Evolutionary conservation across 2,329 filamentous ascomycete species (phyloP), one percentile per base, ranked within the genome.

Genomic region (Colletotrichum graminicola): DNA sequence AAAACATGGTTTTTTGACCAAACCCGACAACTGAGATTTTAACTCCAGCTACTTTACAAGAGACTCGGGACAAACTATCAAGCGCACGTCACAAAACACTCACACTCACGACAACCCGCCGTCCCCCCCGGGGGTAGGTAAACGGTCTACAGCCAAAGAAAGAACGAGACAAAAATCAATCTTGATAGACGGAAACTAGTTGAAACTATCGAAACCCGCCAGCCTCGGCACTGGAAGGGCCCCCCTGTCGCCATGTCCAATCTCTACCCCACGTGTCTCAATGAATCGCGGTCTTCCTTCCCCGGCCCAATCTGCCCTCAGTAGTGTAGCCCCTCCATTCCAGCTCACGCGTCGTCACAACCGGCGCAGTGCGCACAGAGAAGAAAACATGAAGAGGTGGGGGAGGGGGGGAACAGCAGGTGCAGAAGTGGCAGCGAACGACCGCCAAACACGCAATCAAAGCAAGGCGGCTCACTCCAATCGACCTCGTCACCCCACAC

Each of bases 151-250:
- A 45, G 34, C 2, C n/a, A n/a, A 61, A 21, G 32, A 21, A 43
- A 26, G n/a, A 32, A 26, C 16, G 32, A 62, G 18, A 11, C 29
- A 61, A 29, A 8, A 51, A 6, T 23, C 43, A 51, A 23, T 11
- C 12, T 32, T 7, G 21, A 18, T 14, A 18, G 39, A 45, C 12
- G 63, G 29, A 5, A 29, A 39, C 52, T 56, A 34, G 45, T 52
- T 23, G 39, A 60, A 41, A 66, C 60, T 45, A 70, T 51, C 26
- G 69, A 73, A 67, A 55, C 59, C n/a, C 59, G 59, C 59, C 59
- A 62, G 43, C 29, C 43, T 62, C 43, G 59, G 59, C 59, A 62
- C 26, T 36, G 26, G 12, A 21, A 32, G 18, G 45, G 12, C 29
- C 43, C 59, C 57, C 43, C n/a, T 16, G 59, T 26, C 43, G 43